These are phyloP conservation scores for Ramularia collo-cygni DNA, from an alignment of 2,329 filamentous ascomycete species.

Conservation along the genomic window DNA sequence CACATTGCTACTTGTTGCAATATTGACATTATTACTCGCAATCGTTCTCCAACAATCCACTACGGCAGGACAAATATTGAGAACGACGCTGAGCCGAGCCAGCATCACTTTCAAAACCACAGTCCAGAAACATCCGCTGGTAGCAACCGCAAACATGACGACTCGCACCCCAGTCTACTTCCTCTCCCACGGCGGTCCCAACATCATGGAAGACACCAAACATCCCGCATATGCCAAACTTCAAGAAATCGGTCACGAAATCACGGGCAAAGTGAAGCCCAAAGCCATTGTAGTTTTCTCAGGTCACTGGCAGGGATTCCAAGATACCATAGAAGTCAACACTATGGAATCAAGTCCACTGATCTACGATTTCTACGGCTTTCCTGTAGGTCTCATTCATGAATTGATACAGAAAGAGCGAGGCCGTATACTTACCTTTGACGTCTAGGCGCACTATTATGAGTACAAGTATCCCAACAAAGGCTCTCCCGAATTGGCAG, in stretches of 20 bases:
- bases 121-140: neutral
- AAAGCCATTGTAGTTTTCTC: slow-evolving; percentile 70
- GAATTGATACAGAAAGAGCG: neutral
- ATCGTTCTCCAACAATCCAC: slow-evolving; percentile 1
- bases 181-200: slow-evolving; percentile 33
- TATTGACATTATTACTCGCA: slow-evolving; percentile 7
- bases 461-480: slow-evolving; percentile 58
- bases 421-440: neutral
- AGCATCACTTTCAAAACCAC: neutral
- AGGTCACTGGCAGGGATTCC: slow-evolving; percentile 64
- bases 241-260: slow-evolving; percentile 59
- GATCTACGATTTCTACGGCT: slow-evolving; percentile 71
- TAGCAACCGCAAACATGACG: slow-evolving; percentile 8
- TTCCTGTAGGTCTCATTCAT: slow-evolving; percentile 28
- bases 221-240: slow-evolving; percentile 63
- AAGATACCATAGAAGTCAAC: slow-evolving; percentile 57
- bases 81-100: neutral
- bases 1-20: slow-evolving; percentile 10
- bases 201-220: slow-evolving; percentile 54
- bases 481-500: slow-evolving; percentile 54
- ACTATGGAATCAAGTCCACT: slow-evolving; percentile 56
- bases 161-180: slow-evolving; percentile 46
- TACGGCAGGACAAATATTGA: slow-evolving; percentile 2
- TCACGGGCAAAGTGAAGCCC: slow-evolving; percentile 62
- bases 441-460: slow-evolving; percentile 54